Conservation (phyloP, 2,329 filamentous ascomycete genomes). For the Colletotrichum salicis region DNA sequence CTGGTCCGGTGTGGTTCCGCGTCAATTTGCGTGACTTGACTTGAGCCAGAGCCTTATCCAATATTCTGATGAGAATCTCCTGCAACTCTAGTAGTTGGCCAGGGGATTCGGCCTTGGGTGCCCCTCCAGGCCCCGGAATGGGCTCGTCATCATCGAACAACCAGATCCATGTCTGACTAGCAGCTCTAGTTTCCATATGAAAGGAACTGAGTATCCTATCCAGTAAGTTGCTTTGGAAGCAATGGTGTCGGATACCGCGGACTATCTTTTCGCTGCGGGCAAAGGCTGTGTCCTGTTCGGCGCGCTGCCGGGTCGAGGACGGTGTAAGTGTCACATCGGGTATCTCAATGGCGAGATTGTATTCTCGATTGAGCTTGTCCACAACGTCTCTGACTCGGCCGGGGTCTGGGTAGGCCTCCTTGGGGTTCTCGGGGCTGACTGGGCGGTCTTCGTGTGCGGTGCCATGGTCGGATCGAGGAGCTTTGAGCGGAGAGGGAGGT, state of each 20-base stretch:
- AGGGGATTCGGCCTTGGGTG: constrained; percentile 1
- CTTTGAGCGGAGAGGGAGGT: background rate
- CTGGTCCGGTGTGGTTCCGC: background rate
- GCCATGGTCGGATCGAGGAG: constrained; percentile 5
- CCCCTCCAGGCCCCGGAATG: background rate
- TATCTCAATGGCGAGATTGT: constrained; percentile 23
- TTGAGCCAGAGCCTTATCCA: background rate
- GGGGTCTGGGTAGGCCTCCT: background rate
- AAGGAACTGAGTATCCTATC: constrained; percentile 15
- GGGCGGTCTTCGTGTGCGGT: background rate
- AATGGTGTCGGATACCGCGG: constrained; percentile 3
- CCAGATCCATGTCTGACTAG: constrained; percentile 20
- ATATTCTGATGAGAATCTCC: background rate
- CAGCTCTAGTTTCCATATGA: constrained; percentile 12
- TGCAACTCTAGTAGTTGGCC: constrained; percentile 20
- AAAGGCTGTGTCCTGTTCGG: background rate
- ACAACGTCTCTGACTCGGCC: background rate
- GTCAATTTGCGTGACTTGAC: background rate
- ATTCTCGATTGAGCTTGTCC: constrained; percentile 32
- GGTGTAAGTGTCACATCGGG: constrained; percentile 9
- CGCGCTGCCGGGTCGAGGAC: background rate
- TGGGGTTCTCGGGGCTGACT: constrained; percentile 14
- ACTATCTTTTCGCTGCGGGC: constrained; percentile 17
- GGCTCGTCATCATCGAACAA: background rate
- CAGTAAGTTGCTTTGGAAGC: background rate